phyloP scores from a whole-genome alignment of 2,329 filamentous ascomycete genomes.

The Biscogniauxia sp. region DNA sequence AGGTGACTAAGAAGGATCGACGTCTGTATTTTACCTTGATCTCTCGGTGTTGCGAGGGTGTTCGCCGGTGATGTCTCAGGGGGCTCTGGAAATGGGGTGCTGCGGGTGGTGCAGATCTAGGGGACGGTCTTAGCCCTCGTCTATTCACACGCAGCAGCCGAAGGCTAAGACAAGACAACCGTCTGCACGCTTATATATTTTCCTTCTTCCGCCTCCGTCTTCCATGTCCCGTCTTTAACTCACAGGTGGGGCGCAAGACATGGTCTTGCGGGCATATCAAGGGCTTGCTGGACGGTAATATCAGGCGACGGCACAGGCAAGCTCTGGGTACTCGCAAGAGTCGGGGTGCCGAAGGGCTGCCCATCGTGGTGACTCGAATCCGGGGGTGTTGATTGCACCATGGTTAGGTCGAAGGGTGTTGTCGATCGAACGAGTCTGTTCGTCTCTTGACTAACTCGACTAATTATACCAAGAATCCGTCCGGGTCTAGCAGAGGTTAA shows the following conservation, averaged over 20 bases:
- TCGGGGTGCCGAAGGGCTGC: slow-evolving; percentile 4
- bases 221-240: slow-evolving; percentile 25
- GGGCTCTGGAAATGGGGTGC: slow-evolving; percentile 48
- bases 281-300: slow-evolving; percentile 37
- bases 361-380: slow-evolving; percentile 6
- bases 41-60: slow-evolving; percentile 55
- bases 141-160: slow-evolving; percentile 5
- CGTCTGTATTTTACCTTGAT: slow-evolving; percentile 48
- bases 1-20: slow-evolving; percentile 1
- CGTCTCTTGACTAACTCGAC: neutral
- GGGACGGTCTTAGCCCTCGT: slow-evolving; percentile 14
- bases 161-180: neutral
- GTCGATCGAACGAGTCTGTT: neutral
- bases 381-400: slow-evolving; percentile 22
- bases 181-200: slow-evolving; percentile 4
- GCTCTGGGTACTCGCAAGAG: slow-evolving; percentile 17
- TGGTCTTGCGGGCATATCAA: slow-evolving; percentile 33
- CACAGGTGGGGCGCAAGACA: slow-evolving; percentile 41
- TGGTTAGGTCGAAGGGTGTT: slow-evolving; percentile 11
- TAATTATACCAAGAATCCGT: too few species aligned
- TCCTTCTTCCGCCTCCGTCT: neutral
- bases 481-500: too few species aligned
- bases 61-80: slow-evolving; percentile 56
- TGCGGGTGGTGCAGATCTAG: slow-evolving; percentile 44
- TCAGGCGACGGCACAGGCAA: slow-evolving; percentile 34